Percentiles rank a stretch among this genome's conserved stretches.
Evolutionary conservation across 2,329 filamentous ascomycete species (phyloP).

Genomic region (Neofusicoccum laricinum): DNA sequence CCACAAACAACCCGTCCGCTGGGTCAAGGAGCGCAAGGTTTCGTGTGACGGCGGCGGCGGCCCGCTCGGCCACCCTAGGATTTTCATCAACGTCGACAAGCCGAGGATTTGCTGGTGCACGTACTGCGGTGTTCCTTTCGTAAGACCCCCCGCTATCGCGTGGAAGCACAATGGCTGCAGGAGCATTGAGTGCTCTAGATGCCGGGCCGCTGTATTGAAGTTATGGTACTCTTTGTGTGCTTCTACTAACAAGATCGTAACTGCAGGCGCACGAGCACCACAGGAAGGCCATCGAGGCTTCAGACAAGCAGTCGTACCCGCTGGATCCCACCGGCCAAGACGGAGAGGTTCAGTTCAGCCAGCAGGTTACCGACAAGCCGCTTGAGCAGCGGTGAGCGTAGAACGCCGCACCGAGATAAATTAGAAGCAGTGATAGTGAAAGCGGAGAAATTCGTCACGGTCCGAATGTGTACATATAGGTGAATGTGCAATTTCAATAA

Average conservation of each 20-base stretch:
- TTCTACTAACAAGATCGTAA: constrained; percentile 15
- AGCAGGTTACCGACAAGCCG: constrained; percentile 58
- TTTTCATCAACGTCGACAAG: constrained; percentile 99
- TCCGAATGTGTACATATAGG: constrained; percentile 5
- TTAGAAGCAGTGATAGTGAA: not conserved
- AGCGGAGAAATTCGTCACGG: not conserved
- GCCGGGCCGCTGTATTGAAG: not conserved
- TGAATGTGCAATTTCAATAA: not conserved
- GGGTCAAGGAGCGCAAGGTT: constrained; percentile 79
- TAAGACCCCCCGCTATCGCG: constrained; percentile 51
- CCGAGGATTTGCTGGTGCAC: constrained; percentile 85
- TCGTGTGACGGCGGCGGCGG: constrained; percentile 92
- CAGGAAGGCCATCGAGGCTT: constrained; percentile 76
- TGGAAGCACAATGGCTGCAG: not conserved
- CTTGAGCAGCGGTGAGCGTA: constrained; percentile 57
- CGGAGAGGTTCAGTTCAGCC: constrained; percentile 58
- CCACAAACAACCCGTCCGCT: constrained; percentile 90
- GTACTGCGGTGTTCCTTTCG: constrained; percentile 92
- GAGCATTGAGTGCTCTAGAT: not conserved
- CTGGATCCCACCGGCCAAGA: constrained; percentile 60
- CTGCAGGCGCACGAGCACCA: constrained; percentile 86
- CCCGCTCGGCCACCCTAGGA: constrained; percentile 80
- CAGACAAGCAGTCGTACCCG: constrained; percentile 78
- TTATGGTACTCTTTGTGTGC: not conserved
- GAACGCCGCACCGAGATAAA: not conserved